These are phyloP conservation scores for Trypanosoma congolense DNA, from an alignment of 208 protist genomes.

Conservation along the genomic window DNA sequence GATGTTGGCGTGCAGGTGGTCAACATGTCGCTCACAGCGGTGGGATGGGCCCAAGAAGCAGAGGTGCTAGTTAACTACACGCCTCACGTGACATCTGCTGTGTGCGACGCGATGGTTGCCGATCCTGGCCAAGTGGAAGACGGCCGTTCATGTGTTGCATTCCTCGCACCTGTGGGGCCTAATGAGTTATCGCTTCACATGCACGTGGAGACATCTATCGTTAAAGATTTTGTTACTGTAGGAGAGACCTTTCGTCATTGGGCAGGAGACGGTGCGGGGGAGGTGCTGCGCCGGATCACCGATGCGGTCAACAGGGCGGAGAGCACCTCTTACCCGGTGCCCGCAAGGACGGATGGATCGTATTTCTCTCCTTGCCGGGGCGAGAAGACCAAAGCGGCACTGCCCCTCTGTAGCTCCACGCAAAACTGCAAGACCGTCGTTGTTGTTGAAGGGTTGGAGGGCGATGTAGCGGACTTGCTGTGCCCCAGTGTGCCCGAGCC, in stretches of 20 bases:
- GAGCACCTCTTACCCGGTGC: not conserved
- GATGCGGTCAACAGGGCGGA: not conserved
- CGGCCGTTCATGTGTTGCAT: slow-evolving; percentile 22
- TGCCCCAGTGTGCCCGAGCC: slow-evolving; percentile 4
- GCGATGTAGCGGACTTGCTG: not conserved
- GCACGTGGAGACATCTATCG: slow-evolving; percentile 24
- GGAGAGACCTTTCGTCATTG: slow-evolving; percentile 33
- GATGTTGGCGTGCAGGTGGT: not conserved
- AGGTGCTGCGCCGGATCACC: slow-evolving; percentile 1
- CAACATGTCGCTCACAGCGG: not conserved
- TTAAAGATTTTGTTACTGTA: slow-evolving; percentile 8
- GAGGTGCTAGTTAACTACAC: not conserved
- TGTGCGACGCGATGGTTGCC: not conserved
- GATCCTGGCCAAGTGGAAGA: not conserved
- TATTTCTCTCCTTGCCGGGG: slow-evolving; percentile 13
- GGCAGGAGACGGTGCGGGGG: not conserved
- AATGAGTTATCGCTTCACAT: slow-evolving; percentile 37
- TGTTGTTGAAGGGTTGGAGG: slow-evolving; percentile 3
- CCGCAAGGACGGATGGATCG: not conserved
- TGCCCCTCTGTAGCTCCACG: slow-evolving; percentile 1
- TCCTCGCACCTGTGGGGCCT: slow-evolving; percentile 25
- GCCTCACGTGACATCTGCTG: not conserved
- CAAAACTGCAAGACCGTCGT: slow-evolving; percentile 1
- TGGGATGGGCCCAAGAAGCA: not conserved
- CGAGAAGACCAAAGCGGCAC: not conserved